Evolutionary conservation across 305 asterid genomes (phyloP), one percentile per base, ranked within the genome.

Genomic region (Solanum hybrid): DNA sequence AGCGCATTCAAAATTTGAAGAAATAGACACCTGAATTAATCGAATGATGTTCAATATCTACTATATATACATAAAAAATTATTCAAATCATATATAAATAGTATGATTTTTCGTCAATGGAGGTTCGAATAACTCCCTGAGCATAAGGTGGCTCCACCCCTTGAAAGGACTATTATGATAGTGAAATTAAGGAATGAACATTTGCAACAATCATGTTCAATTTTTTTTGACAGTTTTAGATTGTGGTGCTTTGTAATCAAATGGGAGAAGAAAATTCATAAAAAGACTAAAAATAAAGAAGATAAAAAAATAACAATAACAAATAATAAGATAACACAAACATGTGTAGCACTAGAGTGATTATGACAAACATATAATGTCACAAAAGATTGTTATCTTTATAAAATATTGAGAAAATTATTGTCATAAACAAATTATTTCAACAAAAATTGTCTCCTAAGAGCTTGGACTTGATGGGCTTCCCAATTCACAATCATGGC

Each of bases 191-290:
- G 20, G 0, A 46, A 46, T 46, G 7, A 46, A 46, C 1, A 46
- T 1, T 46, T 13, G 1, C 20, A 42, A 42, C 0, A 4, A 42
- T 13, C 20, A 13, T 42, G 60, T 42, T 13, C 3, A 13, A 42
- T 42, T 42, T 42, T 5, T 4, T 42, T 42, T 42, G 20, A 13
- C 16, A 42, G 6, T 42, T 42, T 37, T 37, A 9, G 1, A 9
- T 9, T 37, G 38, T 36, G 35, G 35, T 32, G 35, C 35, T 32
- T 9, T 37, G 40, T 37, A 38, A 46, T 46, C 3, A 46, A 46
- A 2, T 5, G 3, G 0, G 7, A 0, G 60, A 46, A 46, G 0
- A 5, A 46, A 46, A 0, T 5, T 46, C 3, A 16, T 13, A 5
- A 4, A 46, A 46, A 46, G 51, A 2, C 56, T 2, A 2, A 46